These are phyloP conservation scores for Blepharisma undulans DNA, from an alignment of 169 alveolate species.

Conservation along the genomic window DNA sequence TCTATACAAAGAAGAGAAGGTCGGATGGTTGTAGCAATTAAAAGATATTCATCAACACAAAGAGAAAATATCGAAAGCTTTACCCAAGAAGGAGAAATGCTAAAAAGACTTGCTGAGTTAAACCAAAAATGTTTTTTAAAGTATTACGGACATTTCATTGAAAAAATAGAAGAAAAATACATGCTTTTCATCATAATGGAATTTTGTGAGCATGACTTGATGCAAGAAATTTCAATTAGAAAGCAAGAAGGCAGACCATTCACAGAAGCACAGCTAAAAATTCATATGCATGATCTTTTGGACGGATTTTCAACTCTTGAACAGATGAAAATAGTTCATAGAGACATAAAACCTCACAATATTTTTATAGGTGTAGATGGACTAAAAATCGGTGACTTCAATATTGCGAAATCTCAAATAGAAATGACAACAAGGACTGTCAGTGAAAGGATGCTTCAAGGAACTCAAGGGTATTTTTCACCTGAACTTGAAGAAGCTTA, in stretches of 20 bases:
- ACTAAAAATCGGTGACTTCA: not conserved
- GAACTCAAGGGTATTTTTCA: not conserved
- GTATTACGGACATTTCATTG: not conserved
- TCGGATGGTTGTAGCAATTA: not conserved
- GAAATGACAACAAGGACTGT: not conserved
- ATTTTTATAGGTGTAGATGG: not conserved
- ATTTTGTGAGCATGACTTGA: not conserved
- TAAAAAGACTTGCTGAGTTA: not conserved
- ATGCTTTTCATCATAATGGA: slow-evolving; percentile 14
- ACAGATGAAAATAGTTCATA: not conserved
- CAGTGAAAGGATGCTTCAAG: not conserved
- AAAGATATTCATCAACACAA: not conserved
- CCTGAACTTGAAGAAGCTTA: not conserved
- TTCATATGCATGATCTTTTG: not conserved
- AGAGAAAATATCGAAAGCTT: not conserved
- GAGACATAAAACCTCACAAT: slow-evolving; percentile 17
- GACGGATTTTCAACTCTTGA: not conserved
- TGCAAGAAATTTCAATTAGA: not conserved
- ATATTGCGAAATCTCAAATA: not conserved
- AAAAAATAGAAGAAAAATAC: not conserved
- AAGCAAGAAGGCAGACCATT: not conserved
- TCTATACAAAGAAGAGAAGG: not conserved
- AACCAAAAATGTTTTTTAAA: not conserved
- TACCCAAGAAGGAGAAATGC: not conserved
- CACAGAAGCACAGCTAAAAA: not conserved